Conservation (phyloP, 495 filamentous ascomycete genomes). For the Daldinia decipiens region DNA sequence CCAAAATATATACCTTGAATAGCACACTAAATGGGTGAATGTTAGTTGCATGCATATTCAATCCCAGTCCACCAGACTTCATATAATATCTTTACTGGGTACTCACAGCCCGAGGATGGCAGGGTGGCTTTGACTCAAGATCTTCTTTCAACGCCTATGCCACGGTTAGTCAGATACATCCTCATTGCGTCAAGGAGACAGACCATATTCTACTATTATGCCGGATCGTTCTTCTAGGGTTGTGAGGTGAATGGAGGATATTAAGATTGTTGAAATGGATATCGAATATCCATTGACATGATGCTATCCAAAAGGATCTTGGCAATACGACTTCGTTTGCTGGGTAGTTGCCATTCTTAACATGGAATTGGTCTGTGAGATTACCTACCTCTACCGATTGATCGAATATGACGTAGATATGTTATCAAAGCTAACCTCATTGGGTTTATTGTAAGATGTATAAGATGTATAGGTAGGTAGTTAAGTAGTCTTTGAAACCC, state of each 20-base stretch:
- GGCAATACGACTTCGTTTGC: no score
- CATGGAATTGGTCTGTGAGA: not conserved
- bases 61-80: not conserved
- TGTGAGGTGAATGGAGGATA: not conserved
- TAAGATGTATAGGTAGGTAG: no score
- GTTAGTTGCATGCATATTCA: constrained; percentile 12
- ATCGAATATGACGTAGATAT: constrained; percentile 32
- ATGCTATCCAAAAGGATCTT: not conserved
- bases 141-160: constrained; percentile 68
- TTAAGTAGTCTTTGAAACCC: no score
- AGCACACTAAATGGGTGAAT: constrained; percentile 68
- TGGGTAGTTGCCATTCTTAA: no score
- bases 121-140: constrained; percentile 78
- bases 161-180: constrained; percentile 17
- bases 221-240: not conserved
- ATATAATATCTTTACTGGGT: not conserved
- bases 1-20: constrained; percentile 74
- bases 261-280: not conserved
- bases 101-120: constrained; percentile 88
- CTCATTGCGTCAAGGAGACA: not conserved
- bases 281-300: not conserved
- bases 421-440: constrained; percentile 30
- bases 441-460: constrained; percentile 2
- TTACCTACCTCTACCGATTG: not conserved
- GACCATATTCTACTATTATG: constrained; percentile 25